Evolutionary conservation across 164 flowering plant genomes (phyloP).

Genomic region (grape (Vitis vinifera)): DNA sequence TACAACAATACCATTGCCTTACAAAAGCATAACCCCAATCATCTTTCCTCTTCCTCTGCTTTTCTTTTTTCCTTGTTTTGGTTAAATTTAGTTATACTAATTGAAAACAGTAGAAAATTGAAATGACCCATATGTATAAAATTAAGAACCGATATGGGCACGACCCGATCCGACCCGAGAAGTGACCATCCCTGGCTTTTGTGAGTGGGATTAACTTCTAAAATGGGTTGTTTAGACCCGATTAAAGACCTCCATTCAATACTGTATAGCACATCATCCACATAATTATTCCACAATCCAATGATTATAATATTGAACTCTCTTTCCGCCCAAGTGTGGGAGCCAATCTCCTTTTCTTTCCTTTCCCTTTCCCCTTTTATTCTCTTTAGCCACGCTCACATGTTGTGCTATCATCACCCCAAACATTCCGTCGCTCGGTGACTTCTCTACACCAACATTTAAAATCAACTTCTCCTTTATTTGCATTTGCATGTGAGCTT

Average conservation of each 20-base stretch:
- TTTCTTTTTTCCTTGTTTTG: too few relatives aligned
- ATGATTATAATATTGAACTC: slow-evolving; percentile 5
- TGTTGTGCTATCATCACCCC: slow-evolving; percentile 14
- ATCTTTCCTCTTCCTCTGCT: too few relatives aligned
- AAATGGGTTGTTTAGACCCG: background rate
- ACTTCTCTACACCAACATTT: background rate
- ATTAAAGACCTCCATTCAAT: too few relatives aligned
- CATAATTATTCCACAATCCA: slow-evolving; percentile 7
- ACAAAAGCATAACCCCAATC: background rate
- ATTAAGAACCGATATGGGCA: too few relatives aligned
- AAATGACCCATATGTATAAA: too few relatives aligned
- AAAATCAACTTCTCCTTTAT: too few relatives aligned
- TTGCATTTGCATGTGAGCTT: too few relatives aligned
- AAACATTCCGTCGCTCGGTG: background rate
- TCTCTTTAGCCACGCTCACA: slow-evolving; percentile 7
- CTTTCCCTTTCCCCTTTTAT: background rate
- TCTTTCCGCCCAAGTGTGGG: slow-evolving; percentile 2
- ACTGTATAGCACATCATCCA: background rate
- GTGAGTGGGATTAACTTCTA: too few relatives aligned
- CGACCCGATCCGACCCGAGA: too few relatives aligned
- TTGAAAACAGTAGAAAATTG: too few relatives aligned
- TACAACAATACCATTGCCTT: background rate
- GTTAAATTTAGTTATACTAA: too few relatives aligned
- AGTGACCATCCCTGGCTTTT: too few relatives aligned
- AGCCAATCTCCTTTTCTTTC: background rate